These are phyloP conservation scores for Trametes villosa DNA, from an alignment of 768 basidiomycete species.

Conservation along the genomic window DNA sequence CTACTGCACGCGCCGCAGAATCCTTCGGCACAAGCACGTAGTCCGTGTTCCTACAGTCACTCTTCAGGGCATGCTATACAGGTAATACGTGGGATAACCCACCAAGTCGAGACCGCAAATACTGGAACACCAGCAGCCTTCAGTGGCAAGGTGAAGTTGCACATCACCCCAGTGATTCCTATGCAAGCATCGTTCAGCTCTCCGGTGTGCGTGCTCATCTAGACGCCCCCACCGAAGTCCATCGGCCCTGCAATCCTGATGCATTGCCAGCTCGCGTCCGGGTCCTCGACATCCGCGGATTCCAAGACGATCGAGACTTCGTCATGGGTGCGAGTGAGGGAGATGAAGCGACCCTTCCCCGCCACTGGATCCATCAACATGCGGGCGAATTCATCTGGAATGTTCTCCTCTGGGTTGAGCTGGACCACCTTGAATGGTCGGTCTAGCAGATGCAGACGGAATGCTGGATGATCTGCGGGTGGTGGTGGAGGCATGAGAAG, in stretches of 20 bases:
- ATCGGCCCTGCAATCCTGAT: conserved; percentile 69
- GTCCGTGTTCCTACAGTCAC: conserved; percentile 62
- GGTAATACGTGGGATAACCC: conserved; percentile 14
- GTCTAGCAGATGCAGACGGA: not conserved
- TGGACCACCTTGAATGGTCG: not conserved
- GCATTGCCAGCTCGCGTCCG: conserved; percentile 53
- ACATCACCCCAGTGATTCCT: conserved; percentile 48
- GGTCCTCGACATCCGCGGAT: conserved; percentile 35
- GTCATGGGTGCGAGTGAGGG: conserved; percentile 60
- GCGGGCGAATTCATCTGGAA: not conserved
- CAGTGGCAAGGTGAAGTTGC: conserved; percentile 56
- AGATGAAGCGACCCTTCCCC: conserved; percentile 41
- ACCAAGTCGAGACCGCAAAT: conserved; percentile 70
- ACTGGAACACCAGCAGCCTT: conserved; percentile 55
- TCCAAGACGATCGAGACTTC: conserved; percentile 66
- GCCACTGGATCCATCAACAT: not conserved
- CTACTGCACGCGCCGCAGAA: conserved; percentile 45
- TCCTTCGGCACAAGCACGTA: conserved; percentile 59
- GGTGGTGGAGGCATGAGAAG: not conserved
- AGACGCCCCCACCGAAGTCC: conserved; percentile 54
- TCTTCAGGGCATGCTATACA: not conserved
- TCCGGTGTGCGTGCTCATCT: not conserved
- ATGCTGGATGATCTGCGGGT: not conserved
- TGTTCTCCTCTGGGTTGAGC: not conserved
- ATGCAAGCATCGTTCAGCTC: conserved; percentile 33